Evolutionary conservation across 2,329 filamentous ascomycete species (phyloP).

Genomic region (Apiospora arundinis): DNA sequence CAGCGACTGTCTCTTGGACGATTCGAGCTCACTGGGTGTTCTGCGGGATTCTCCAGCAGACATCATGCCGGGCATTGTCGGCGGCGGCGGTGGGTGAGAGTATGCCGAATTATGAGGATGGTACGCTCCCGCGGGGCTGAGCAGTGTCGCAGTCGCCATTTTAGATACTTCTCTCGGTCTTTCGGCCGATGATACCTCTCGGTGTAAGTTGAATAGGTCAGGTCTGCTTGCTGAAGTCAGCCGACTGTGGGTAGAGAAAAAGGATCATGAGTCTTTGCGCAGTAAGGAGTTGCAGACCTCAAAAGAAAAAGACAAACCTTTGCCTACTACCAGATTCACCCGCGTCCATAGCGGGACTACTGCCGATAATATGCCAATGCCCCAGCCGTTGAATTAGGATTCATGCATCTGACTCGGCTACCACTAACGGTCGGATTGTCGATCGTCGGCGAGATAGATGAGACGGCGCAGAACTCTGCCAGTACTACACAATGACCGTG

Average conservation of each 20-base stretch:
- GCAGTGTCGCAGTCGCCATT: conserved; percentile 42
- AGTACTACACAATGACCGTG: neutral
- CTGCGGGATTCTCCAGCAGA: conserved; percentile 36
- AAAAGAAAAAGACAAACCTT: conserved; percentile 40
- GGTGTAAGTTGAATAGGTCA: conserved; percentile 36
- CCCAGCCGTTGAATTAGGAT: conserved; percentile 40
- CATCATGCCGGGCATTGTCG: conserved; percentile 37
- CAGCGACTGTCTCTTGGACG: conserved; percentile 39
- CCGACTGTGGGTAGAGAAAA: conserved; percentile 36
- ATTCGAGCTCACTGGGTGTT: conserved; percentile 36
- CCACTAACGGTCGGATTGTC: conserved; percentile 20
- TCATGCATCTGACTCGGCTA: conserved; percentile 41
- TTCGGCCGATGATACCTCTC: conserved; percentile 31
- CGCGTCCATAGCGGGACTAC: conserved; percentile 45
- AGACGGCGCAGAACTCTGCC: conserved; percentile 26
- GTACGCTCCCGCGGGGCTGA: conserved; percentile 41
- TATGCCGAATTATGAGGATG: conserved; percentile 31
- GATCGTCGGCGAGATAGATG: conserved; percentile 24
- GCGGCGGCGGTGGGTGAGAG: conserved; percentile 33
- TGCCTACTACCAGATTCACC: conserved; percentile 45
- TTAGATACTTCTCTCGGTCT: conserved; percentile 35
- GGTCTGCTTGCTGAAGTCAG: conserved; percentile 38
- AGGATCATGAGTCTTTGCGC: conserved; percentile 33
- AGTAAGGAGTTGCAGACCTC: conserved; percentile 25
- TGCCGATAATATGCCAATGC: conserved; percentile 41